Conservation (phyloP, 2,329 filamentous ascomycete genomes). For the Lasiodiplodia sp. region DNA sequence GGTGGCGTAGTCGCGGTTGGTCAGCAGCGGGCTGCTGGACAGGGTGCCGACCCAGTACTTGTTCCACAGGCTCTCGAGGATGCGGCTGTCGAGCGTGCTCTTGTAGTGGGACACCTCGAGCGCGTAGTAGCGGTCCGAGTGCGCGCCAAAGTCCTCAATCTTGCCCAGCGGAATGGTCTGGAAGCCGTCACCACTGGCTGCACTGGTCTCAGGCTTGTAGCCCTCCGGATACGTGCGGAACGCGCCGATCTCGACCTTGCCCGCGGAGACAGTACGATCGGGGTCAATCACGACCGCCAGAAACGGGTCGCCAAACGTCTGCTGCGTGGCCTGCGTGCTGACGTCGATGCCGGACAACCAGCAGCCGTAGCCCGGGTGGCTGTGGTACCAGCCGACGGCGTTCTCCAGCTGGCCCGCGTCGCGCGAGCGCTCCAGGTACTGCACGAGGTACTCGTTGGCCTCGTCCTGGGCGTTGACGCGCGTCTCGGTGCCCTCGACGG, state of each 20-base stretch:
- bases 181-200: slow-evolving; percentile 62
- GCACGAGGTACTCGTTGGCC: slow-evolving; percentile 95
- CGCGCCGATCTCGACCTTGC: slow-evolving; percentile 96
- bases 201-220: slow-evolving; percentile 52
- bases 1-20: slow-evolving; percentile 90
- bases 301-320: slow-evolving; percentile 87
- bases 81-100: slow-evolving; percentile 83
- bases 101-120: slow-evolving; percentile 95
- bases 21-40: slow-evolving; percentile 86
- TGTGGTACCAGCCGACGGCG: slow-evolving; percentile 97
- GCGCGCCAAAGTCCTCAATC: slow-evolving; percentile 93
- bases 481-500: slow-evolving; percentile 98
- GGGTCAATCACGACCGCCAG: slow-evolving; percentile 96
- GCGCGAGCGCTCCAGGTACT: slow-evolving; percentile 79
- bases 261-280: slow-evolving; percentile 90
- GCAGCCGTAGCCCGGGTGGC: slow-evolving; percentile 96
- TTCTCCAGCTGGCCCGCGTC: slow-evolving; percentile 85
- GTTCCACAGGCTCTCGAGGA: slow-evolving; percentile 93
- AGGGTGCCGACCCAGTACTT: slow-evolving; percentile 99
- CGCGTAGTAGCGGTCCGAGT: slow-evolving; percentile 88
- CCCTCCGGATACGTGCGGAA: slow-evolving; percentile 88
- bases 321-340: slow-evolving; percentile 83
- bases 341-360: slow-evolving; percentile 98
- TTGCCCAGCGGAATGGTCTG: slow-evolving; percentile 89
- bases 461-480: slow-evolving; percentile 95